Evolutionary conservation across 331 rosid species (phyloP), one percentile per base, ranked within the genome.

Genomic region (Dryas integrifolia): DNA sequence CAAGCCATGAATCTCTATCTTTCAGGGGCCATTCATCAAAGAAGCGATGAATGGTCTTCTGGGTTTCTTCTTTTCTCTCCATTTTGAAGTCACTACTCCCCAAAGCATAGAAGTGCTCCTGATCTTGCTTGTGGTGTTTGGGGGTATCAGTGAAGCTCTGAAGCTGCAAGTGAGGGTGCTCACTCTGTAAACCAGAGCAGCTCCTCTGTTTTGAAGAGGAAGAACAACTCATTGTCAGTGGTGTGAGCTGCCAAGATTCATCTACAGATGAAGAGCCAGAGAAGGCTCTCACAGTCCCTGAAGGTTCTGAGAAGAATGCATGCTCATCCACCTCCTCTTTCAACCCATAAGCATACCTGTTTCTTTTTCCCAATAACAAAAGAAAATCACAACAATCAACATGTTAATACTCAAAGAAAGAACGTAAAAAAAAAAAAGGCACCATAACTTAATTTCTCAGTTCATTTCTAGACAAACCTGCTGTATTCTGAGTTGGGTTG

Each of bases 21-120:
- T 88, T 82, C 4, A 82, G 87, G 7, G 98, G 96, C 88, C 96
- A 90, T 70, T 95, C 99, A 38, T 92, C 99, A 8, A 95, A 84
- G 90, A 95, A 95, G 14, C 88, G 96, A 74, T 92, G 99, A 79
- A 95, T 72, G 13, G 92, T 88, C 77, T 85, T 95, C 80, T 89
- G 90, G 70, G 92, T 81, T 61, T 85, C 90, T 70, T 86, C 84
- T 74, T 83, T 76, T 62, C 83, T 56, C 71, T 81, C 89, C 38
- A 71, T 15, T 52, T 77, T 81, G 21, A 64, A 51, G 67, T 72
- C 79, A 30, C 21, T 72, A 1, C 85, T 82, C 67, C 85, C 83
- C 67, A 76, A 43, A 59, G 76, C 58, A 50, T 79, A 84, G 66
- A 39, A 50, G 6, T 71, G 87, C 50, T 80, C 78, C 13, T 76